Evolutionary conservation across 2,329 filamentous ascomycete genomes (phyloP).

Genomic region (Stromatinia cepivora): DNA sequence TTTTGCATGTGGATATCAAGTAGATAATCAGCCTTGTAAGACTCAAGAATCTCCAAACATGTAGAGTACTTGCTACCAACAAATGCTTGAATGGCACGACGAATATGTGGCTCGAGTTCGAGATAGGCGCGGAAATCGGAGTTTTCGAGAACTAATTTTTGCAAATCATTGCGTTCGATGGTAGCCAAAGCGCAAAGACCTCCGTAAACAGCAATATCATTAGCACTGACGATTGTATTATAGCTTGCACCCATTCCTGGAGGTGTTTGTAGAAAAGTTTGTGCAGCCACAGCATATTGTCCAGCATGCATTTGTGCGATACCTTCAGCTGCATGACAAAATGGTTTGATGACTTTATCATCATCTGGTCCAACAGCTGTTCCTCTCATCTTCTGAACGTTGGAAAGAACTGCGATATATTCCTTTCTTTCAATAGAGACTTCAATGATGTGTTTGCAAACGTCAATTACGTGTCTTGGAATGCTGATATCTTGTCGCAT

Average conservation of each 20-base stretch:
- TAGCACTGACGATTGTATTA: constrained; percentile 73
- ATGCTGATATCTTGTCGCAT: constrained; percentile 92
- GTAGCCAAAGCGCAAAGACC: constrained; percentile 87
- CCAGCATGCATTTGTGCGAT: constrained; percentile 59
- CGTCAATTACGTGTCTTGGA: constrained; percentile 78
- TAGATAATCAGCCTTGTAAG: constrained; percentile 81
- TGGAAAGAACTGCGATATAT: constrained; percentile 67
- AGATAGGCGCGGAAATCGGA: constrained; percentile 79
- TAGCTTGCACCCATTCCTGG: constrained; percentile 55
- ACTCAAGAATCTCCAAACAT: constrained; percentile 79
- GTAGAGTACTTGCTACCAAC: constrained; percentile 85
- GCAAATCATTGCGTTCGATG: constrained; percentile 77
- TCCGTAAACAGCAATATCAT: constrained; percentile 90
- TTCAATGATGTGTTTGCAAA: constrained; percentile 75
- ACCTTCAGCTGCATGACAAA: constrained; percentile 58
- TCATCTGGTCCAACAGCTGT: constrained; percentile 46
- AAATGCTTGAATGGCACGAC: constrained; percentile 86
- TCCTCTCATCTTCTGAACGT: constrained; percentile 66
- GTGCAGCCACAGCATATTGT: constrained; percentile 67
- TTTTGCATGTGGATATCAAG: constrained; percentile 82
- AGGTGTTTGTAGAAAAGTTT: constrained; percentile 53
- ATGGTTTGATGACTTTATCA: constrained; percentile 51
- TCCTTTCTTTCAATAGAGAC: constrained; percentile 75
- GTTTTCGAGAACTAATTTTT: constrained; percentile 76
- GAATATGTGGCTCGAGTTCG: constrained; percentile 90